Base-by-base conservation (phyloP, 2,329 filamentous ascomycete species). In the Teratosphaeria epicoccoides region DNA sequence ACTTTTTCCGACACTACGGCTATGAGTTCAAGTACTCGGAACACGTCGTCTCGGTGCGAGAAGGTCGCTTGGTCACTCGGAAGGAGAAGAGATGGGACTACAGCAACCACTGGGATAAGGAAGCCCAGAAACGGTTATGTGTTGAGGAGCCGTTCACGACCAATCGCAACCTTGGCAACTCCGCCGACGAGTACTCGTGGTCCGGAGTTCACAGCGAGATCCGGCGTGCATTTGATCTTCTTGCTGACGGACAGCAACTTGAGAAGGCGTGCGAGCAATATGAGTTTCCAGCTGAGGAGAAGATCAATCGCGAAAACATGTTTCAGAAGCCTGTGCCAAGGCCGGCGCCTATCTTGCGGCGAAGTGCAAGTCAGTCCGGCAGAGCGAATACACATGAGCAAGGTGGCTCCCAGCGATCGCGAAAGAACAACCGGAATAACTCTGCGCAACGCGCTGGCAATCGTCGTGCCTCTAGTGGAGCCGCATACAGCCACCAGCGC, bases 121-220 rank as follows among this genome's bases (percentile, higher is more conserved):
- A 76, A 53, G 72, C 71, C 14, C 66, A 70, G 63, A 93, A 95
- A 63, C 82, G 86, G 56, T 77, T 98, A 26, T 96, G 91, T 66
- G 88, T 98, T 10, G 93, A 98, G 66, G 93, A 98, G 68, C 93
- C 93, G 0, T 98, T 98, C 75, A 98, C 95, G 63, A 85, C 79
- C 3, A 78, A 79, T 29, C 82, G 93, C 43, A 98, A 98, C 66
- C 76, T 98, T 45, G 93, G 90, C 43, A 98, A 98, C 62, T 97
- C 93, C 1, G 93, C 89, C 7, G 93, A 98, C 66, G 90, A 95
- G 66, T 94, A 87, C 43, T 91, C 93, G 0, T 96, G 95, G 70
- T 82, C 86, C 48, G 93, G 93, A 1, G 79, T 98, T 25, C 93
- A 98, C 66, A 70, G 88, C 59, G 93, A 98, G 70, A 75, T 98